Conservation (phyloP, 371 early-diverging fungal genomes). For the Mortierella sp. region DNA sequence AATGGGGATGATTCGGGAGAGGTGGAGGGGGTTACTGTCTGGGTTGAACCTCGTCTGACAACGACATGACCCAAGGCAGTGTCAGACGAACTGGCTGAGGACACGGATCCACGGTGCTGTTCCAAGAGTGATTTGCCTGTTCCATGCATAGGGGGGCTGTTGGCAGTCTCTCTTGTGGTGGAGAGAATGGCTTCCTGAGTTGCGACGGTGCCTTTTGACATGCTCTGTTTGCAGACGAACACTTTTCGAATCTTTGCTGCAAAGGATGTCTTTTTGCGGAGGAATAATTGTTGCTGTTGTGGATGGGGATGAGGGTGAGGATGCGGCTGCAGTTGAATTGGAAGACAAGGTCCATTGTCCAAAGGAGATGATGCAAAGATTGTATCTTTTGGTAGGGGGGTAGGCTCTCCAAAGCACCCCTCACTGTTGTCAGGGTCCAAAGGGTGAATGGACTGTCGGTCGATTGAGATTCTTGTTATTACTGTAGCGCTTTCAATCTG, state of each 20-base stretch:
- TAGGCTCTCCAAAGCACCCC: too few relatives aligned
- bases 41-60: constrained; percentile 19
- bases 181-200: constrained; percentile 23
- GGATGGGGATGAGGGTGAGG: too few relatives aligned
- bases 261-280: constrained; percentile 45
- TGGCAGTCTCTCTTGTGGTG: constrained; percentile 4
- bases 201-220: constrained; percentile 2
- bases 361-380: background rate
- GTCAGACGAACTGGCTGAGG: constrained; percentile 33
- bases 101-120: constrained; percentile 44
- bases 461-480: constrained; percentile 15
- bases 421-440: constrained; percentile 20
- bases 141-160: background rate
- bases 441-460: constrained; percentile 43
- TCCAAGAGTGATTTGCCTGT: background rate
- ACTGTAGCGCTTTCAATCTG: constrained; percentile 1
- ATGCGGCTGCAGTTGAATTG: too few relatives aligned
- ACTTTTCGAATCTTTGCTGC: constrained; percentile 45
- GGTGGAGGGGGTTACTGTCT: constrained; percentile 32
- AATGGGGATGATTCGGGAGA: constrained; percentile 34
- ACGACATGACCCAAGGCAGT: constrained; percentile 9
- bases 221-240: constrained; percentile 23
- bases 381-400: background rate
- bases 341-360: background rate
- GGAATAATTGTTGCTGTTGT: constrained; percentile 14